Base-by-base conservation (phyloP, 2,329 filamentous ascomycete genomes). In the Trichoderma citrinoviride region DNA sequence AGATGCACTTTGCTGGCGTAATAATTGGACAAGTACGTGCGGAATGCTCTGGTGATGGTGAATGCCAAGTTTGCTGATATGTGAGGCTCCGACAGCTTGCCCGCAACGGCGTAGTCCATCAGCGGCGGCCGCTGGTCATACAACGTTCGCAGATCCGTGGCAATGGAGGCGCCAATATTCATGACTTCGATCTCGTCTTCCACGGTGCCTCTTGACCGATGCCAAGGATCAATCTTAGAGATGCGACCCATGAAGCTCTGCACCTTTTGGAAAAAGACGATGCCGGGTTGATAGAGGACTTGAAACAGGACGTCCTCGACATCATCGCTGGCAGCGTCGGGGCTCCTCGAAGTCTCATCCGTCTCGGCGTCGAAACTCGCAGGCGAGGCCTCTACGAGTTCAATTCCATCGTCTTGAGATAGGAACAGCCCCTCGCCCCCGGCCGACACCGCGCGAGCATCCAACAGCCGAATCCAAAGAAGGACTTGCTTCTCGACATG, bases 121-220 rank as follows among this genome's bases (percentile, higher is more conserved):
- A 86, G 73, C 10, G 80, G 76, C 19, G 83, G 85, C 2, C 83
- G 77, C 41, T 81, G 76, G 2, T 80, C 78, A 69, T 83, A 83
- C 1, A 87, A 71, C 2, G 76, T 74, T n/a, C 80, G 77, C 7
- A 85, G 73, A 69, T 86, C 83, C 15, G 76, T 75, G 3, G 79
- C 76, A 55, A 86, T 86, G 57, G 78, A 74, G 2, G 81, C 78
- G 1, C 80, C 84, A 52, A 83, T 77, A 37, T 79, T 79, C 82
- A 86, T 85, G 1, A 85, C 83, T 64, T 86, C 83, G 1, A 81
- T 85, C 73, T 86, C 83, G 69, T 86, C 84, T 56, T 84, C 79
- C 10, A 86, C 83, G 0, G 83, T 86, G 5, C 83, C 83, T 7
- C 83, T 78, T 25, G 78, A 79, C 12, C 83, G 79, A 70, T 86